Base-by-base conservation (phyloP, 176 grass and related monocot genomes). In the Ensete glaucum region DNA sequence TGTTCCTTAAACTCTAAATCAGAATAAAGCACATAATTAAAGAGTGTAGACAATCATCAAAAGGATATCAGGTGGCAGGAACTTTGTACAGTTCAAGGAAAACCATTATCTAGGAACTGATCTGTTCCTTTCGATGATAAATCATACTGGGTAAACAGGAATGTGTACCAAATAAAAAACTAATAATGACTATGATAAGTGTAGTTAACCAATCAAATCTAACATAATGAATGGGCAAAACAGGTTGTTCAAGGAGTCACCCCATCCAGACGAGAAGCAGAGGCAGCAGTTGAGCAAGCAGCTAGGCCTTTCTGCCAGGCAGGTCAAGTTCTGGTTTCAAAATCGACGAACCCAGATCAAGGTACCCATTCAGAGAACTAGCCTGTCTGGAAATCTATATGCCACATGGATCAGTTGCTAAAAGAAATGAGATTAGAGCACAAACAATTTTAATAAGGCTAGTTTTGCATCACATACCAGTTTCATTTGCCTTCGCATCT, bases 301-400 rank as follows among this genome's bases (percentile, higher is more conserved):
- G 67, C 82, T 91, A 10, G 88, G 90, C 51, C 85, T 93, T 34
- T 89, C 94, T 50, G 73, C 85, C 3, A 79, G 88, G 20, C 94
- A 97, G 78, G 93, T 97, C 67, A 97, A 97, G 80, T 93, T 93
- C 65, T 97, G 94, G 94, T 97, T 97, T 74, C 94, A 97, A 76
- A 97, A 97, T 58, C 85, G 90, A 65, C 79, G 90, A 80, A 91
- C 86, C 69, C 85, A 97, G 69, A 93, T 91, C 77, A 93, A 97
- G 87, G 89, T 96, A 83, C 23, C 14, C 62, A 52, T 73, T 50
- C 29, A 15, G 29, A 1, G 13, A 12, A 22, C 55, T n/a, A 43
- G 34, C 34, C 34, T 43, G 34, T 43, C 34, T 43, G 0, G 2
- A 17, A 53, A 54, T 15, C 19, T 20, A 25, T 60, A 76, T 11